Evolutionary conservation across 371 early-diverging fungal species (phyloP).

Genomic region (Rhizomucor miehei): DNA sequence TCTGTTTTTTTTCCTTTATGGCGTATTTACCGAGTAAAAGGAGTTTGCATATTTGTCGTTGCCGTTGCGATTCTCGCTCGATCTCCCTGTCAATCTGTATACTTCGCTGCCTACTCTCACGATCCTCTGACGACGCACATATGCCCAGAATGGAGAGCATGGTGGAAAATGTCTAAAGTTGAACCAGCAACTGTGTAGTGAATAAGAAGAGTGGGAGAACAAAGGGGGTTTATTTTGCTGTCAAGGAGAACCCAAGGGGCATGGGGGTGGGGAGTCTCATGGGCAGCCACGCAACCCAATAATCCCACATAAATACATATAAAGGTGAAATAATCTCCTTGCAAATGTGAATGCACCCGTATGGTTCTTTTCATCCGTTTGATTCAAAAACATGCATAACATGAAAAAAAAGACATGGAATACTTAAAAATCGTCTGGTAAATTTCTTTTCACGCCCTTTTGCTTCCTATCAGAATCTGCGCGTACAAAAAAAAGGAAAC

Average conservation of each 20-base stretch:
- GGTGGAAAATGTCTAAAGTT: background rate
- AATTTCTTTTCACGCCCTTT: slow-evolving; percentile 2
- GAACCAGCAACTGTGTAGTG: slow-evolving; percentile 1
- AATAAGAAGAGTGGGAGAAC: slow-evolving; percentile 2
- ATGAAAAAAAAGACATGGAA: background rate
- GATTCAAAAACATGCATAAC: background rate
- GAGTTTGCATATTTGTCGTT: slow-evolving; percentile 62
- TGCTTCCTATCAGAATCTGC: slow-evolving; percentile 2
- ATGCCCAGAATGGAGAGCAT: slow-evolving; percentile 39
- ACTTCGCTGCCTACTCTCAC: slow-evolving; percentile 45
- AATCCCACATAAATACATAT: no score
- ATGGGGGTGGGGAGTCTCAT: no score
- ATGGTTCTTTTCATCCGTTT: no score
- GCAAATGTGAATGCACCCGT: no score
- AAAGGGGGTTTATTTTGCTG: background rate
- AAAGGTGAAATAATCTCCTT: no score
- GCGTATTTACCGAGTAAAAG: slow-evolving; percentile 38
- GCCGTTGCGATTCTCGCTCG: slow-evolving; percentile 47
- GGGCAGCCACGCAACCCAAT: background rate
- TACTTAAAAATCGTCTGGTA: background rate
- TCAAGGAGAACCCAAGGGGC: no score
- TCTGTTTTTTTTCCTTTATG: no score
- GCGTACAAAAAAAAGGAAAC: background rate
- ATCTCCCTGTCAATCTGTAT: slow-evolving; percentile 55
- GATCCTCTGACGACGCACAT: slow-evolving; percentile 56